Evolutionary conservation across 441 rosid genomes (phyloP).

Genomic region (Metrosideros polymorpha): DNA sequence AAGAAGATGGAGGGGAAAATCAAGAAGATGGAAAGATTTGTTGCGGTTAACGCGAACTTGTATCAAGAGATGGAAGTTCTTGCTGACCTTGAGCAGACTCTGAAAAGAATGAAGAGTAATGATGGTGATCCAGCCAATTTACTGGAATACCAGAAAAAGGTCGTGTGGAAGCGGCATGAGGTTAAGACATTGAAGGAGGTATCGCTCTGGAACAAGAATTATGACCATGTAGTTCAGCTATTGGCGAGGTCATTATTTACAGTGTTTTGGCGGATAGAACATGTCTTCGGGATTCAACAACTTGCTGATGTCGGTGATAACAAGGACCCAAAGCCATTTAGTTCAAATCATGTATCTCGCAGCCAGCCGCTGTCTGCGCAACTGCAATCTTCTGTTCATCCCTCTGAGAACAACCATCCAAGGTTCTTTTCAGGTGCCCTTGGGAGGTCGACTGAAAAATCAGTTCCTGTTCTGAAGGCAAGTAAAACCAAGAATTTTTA

Average conservation of each 20-base stretch:
- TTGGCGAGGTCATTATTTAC: constrained; percentile 77
- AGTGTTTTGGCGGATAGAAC: constrained; percentile 46
- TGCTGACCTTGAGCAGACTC: constrained; percentile 68
- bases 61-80: constrained; percentile 93
- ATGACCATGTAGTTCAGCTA: constrained; percentile 63
- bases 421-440: constrained; percentile 84
- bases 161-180: constrained; percentile 80
- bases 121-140: constrained; percentile 48
- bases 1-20: constrained; percentile 85
- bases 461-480: constrained; percentile 40
- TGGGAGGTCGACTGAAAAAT: constrained; percentile 31
- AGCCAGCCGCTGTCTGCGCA: constrained; percentile 69
- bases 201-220: constrained; percentile 87
- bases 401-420: constrained; percentile 38
- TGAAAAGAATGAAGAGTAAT: constrained; percentile 55
- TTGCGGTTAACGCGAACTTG: constrained; percentile 57
- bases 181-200: constrained; percentile 61
- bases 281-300: constrained; percentile 56
- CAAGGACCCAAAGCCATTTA: constrained; percentile 27
- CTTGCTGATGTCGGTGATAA: constrained; percentile 14
- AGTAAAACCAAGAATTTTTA: constrained; percentile 43
- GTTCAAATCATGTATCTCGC: constrained; percentile 48
- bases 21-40: constrained; percentile 85
- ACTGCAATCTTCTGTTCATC: constrained; percentile 45
- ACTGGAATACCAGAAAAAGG: constrained; percentile 68